Percentiles rank a stretch among this genome's conserved stretches.
These are phyloP conservation scores for Hypholoma fasciculare DNA, from an alignment of 768 basidiomycete species.

Conservation along the genomic window DNA sequence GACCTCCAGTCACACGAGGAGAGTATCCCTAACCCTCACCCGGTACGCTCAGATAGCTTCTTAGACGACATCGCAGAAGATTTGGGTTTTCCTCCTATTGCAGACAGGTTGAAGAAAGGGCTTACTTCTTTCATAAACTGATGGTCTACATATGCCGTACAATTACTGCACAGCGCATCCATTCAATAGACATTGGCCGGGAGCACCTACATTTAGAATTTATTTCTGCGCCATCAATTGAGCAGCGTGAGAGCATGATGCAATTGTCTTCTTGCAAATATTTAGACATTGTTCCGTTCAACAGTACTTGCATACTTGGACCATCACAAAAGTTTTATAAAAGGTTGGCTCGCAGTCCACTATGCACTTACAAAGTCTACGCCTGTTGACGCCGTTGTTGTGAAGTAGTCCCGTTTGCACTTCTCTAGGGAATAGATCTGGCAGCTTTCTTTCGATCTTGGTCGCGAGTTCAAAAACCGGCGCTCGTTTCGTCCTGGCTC, in stretches of 20 bases:
- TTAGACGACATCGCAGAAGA: slow-evolving; percentile 48
- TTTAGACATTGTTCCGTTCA: background rate
- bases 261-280: background rate
- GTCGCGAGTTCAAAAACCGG: slow-evolving; percentile 3
- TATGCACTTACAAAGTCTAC: background rate
- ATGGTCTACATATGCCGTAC: background rate
- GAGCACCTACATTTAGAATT: background rate
- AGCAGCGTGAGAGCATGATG: slow-evolving; percentile 2
- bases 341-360: background rate
- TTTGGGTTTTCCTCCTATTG: slow-evolving; percentile 39
- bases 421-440: background rate
- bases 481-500: slow-evolving; percentile 6
- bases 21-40: slow-evolving; percentile 5
- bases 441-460: slow-evolving; percentile 6
- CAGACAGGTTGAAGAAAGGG: slow-evolving; percentile 30
- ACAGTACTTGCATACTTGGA: background rate
- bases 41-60: slow-evolving; percentile 30
- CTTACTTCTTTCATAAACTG: slow-evolving; percentile 22
- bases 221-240: background rate
- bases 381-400: background rate
- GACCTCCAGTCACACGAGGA: slow-evolving; percentile 1
- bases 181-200: background rate
- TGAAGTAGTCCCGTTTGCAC: background rate
- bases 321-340: background rate
- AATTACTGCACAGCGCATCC: background rate